Conservation (phyloP, 129 eudicot species). For the Erigeron canadensis region DNA sequence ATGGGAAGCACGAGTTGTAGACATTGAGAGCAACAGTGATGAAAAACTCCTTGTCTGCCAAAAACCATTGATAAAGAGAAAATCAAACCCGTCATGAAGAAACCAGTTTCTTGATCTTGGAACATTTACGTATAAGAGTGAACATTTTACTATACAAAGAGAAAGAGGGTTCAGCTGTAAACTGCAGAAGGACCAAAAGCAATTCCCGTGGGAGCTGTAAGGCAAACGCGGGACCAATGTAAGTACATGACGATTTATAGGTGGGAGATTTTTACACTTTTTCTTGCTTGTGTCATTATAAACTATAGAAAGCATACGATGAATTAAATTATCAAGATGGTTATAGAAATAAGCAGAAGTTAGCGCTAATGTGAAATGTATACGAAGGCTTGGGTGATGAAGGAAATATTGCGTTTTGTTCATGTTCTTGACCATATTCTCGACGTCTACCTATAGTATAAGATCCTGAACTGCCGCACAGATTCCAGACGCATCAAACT, state of each 20-base stretch:
- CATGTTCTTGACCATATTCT: constrained; percentile 8
- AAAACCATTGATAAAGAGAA: constrained; percentile 76
- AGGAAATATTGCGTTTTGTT: not conserved
- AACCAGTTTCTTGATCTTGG: constrained; percentile 1
- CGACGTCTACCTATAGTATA: no score
- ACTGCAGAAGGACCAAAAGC: constrained; percentile 28
- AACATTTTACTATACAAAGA: constrained; percentile 27
- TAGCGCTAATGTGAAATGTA: constrained; percentile 20
- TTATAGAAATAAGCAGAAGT: constrained; percentile 31
- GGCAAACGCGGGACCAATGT: constrained; percentile 38
- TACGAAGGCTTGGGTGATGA: constrained; percentile 23
- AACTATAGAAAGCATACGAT: constrained; percentile 22
- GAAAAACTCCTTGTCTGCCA: constrained; percentile 94
- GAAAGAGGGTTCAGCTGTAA: constrained; percentile 26
- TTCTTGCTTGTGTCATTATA: constrained; percentile 23
- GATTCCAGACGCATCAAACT: not conserved
- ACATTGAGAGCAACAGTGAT: constrained; percentile 79
- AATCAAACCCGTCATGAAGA: constrained; percentile 39
- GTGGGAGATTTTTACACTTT: constrained; percentile 20
- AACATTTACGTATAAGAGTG: not conserved
- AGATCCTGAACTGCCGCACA: no score
- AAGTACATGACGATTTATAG: constrained; percentile 37
- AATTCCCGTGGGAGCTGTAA: constrained; percentile 31
- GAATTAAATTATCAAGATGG: constrained; percentile 21
- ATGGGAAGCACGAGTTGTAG: constrained; percentile 97